These are phyloP conservation scores for Amanita subjunquillea DNA, from an alignment of 768 basidiomycete species.

Conservation along the genomic window DNA sequence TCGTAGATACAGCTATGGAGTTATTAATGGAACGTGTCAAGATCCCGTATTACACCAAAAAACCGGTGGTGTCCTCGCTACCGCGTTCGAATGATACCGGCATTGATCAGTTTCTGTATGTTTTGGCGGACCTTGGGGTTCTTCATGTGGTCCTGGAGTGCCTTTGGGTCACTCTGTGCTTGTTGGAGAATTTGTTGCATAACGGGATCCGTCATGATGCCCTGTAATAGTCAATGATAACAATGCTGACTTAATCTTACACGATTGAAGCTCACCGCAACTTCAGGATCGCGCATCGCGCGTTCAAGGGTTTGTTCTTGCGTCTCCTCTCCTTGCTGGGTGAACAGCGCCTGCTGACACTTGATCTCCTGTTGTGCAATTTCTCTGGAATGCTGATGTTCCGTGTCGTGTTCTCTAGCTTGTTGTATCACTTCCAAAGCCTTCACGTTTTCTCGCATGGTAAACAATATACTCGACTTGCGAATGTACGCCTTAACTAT, in stretches of 20 bases:
- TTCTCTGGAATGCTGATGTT: conserved; percentile 74
- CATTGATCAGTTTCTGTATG: conserved; percentile 84
- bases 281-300: conserved; percentile 96
- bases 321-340: conserved; percentile 72
- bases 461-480: conserved; percentile 74
- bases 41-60: not conserved
- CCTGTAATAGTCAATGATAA: conserved; percentile 24
- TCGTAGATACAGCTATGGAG: not conserved
- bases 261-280: conserved; percentile 51
- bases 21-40: not conserved
- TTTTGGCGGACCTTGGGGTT: conserved; percentile 73
- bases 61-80: conserved; percentile 20
- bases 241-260: conserved; percentile 2
- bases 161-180: conserved; percentile 80
- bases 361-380: conserved; percentile 76
- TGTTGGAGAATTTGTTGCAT: conserved; percentile 96
- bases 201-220: conserved; percentile 81
- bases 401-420: conserved; percentile 70
- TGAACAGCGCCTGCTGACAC: conserved; percentile 67
- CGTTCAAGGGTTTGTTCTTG: conserved; percentile 90
- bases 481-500: conserved; percentile 93
- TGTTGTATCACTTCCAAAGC: conserved; percentile 77
- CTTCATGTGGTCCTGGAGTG: conserved; percentile 94
- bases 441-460: conserved; percentile 88
- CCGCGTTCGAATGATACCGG: conserved; percentile 87